Evolutionary conservation across 2,329 filamentous ascomycete genomes (phyloP).

Genomic region (Tolypocladium inflatum): DNA sequence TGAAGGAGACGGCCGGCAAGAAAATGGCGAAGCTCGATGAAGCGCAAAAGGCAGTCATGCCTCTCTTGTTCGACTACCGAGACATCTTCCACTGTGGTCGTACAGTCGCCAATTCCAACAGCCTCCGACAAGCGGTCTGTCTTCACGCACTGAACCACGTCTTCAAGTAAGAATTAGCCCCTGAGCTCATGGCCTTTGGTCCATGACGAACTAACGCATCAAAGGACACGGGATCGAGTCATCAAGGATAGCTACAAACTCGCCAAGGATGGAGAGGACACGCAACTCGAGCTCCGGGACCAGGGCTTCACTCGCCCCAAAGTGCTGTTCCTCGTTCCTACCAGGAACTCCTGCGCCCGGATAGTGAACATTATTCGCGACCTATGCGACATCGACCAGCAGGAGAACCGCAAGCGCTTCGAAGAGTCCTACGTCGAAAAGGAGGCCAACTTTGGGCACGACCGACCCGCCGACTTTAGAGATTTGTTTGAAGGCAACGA

Average conservation of each 20-base stretch:
- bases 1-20: slow-evolving; percentile 45
- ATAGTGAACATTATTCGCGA: slow-evolving; percentile 69
- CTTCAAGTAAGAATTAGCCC: slow-evolving; percentile 53
- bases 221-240: slow-evolving; percentile 73
- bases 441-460: slow-evolving; percentile 53
- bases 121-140: slow-evolving; percentile 62
- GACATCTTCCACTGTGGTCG: slow-evolving; percentile 72
- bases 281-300: slow-evolving; percentile 70
- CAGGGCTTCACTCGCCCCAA: slow-evolving; percentile 96
- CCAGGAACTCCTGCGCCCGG: slow-evolving; percentile 73
- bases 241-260: slow-evolving; percentile 86
- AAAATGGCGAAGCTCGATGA: slow-evolving; percentile 48
- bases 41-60: slow-evolving; percentile 56
- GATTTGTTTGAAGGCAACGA: slow-evolving; percentile 91
- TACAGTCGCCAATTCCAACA: slow-evolving; percentile 56
- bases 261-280: slow-evolving; percentile 51
- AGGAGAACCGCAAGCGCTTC: slow-evolving; percentile 92
- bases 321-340: slow-evolving; percentile 82
- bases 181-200: background rate
- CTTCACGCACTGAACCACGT: slow-evolving; percentile 88
- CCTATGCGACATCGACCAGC: slow-evolving; percentile 74
- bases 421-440: slow-evolving; percentile 69
- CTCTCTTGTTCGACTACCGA: slow-evolving; percentile 70
- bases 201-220: slow-evolving; percentile 1
- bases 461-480: slow-evolving; percentile 77